Percentiles rank a stretch among this genome's conserved stretches.
Evolutionary conservation across 1,284 basidiomycete genomes (phyloP).

Genomic region (Papiliotrema laurentii): DNA sequence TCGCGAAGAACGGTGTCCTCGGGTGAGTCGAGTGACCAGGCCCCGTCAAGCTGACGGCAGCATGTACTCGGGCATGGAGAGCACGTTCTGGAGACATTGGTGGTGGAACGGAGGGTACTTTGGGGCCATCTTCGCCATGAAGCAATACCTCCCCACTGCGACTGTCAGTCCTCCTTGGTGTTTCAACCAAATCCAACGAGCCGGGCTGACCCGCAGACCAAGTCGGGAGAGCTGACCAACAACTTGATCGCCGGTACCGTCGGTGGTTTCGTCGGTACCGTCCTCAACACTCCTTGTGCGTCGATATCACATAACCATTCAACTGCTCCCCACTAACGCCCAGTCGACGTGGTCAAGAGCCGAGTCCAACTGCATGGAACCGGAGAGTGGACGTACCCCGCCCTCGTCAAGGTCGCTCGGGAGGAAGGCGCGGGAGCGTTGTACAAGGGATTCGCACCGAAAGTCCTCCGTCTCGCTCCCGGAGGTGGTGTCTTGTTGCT

Average conservation of each 20-base stretch:
- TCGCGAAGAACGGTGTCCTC: constrained; percentile 70
- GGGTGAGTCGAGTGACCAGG: constrained; percentile 59
- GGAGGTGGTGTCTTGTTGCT: constrained; percentile 92
- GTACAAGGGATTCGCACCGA: constrained; percentile 66
- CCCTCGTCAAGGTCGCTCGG: constrained; percentile 69
- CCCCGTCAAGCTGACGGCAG: constrained; percentile 8
- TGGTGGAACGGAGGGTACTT: constrained; percentile 86
- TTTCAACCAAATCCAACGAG: neutral
- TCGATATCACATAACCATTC: neutral
- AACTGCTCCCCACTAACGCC: constrained; percentile 2
- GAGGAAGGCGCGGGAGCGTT: constrained; percentile 86
- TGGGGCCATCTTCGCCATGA: constrained; percentile 80
- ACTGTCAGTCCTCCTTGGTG: constrained; percentile 53
- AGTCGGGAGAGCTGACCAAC: constrained; percentile 71
- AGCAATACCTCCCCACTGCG: constrained; percentile 72
- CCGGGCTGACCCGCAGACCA: constrained; percentile 51
- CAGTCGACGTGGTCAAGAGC: constrained; percentile 82
- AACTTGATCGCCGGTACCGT: constrained; percentile 87
- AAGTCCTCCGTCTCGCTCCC: constrained; percentile 76
- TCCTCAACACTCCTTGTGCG: constrained; percentile 52
- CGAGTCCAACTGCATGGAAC: constrained; percentile 87
- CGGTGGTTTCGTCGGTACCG: constrained; percentile 81
- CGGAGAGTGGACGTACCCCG: constrained; percentile 61
- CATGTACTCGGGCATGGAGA: constrained; percentile 74
- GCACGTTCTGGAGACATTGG: constrained; percentile 94